These are phyloP conservation scores for Parmelia sp. DNA, from an alignment of 495 filamentous ascomycete genomes.

Conservation along the genomic window DNA sequence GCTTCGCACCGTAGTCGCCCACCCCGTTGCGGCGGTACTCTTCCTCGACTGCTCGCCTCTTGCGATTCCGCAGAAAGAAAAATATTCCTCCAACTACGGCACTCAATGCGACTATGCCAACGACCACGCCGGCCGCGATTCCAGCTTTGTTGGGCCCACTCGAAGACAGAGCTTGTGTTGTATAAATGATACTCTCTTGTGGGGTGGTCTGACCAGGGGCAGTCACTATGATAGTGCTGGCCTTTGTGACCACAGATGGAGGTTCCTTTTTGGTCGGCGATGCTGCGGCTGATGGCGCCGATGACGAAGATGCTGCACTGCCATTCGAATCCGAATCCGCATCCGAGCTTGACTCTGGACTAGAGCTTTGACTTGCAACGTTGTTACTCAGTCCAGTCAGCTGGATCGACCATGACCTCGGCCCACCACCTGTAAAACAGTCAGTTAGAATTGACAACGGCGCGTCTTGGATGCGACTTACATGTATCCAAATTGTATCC, in stretches of 20 bases:
- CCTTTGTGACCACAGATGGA: conserved; percentile 29
- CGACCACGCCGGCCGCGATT: conserved; percentile 83
- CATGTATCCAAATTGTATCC: conserved; percentile 43
- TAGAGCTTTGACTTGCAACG: conserved; percentile 24
- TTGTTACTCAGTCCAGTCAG: conserved; percentile 36
- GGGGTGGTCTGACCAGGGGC: conserved; percentile 28
- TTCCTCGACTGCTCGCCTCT: conserved; percentile 66
- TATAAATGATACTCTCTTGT: conserved; percentile 19
- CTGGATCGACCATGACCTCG: conserved; percentile 38
- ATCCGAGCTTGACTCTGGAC: conserved; percentile 17
- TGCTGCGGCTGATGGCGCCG: conserved; percentile 5
- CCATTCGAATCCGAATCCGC: conserved; percentile 18
- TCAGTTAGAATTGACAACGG: conserved; percentile 8
- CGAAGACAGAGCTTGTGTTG: conserved; percentile 15
- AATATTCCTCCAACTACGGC: conserved; percentile 61
- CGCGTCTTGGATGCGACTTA: conserved; percentile 29
- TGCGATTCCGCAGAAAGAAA: conserved; percentile 69
- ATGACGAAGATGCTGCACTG: conserved; percentile 5
- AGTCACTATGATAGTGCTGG: conserved; percentile 39
- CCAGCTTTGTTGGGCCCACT: conserved; percentile 58
- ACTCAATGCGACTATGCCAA: conserved; percentile 66
- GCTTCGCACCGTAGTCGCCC: conserved; percentile 58
- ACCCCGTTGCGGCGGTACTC: conserved; percentile 66
- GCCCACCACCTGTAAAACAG: conserved; percentile 39
- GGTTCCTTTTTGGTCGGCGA: conserved; percentile 14